These are phyloP conservation scores for Paramecium biaurelia DNA, from an alignment of 73 alveolate genomes.

Conservation along the genomic window DNA sequence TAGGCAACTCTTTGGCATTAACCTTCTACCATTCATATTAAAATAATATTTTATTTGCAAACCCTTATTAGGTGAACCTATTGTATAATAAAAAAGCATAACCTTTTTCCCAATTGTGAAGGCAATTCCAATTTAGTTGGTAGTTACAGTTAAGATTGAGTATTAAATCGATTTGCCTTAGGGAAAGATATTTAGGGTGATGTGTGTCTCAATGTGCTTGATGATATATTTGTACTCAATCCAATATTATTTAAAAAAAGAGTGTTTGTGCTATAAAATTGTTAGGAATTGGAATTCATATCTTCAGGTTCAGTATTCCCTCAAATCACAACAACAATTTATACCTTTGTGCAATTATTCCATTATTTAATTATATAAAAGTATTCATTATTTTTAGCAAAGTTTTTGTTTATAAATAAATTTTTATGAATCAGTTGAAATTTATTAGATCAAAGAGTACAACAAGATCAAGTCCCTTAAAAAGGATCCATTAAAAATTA, in stretches of 20 bases:
- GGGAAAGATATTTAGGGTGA: background rate
- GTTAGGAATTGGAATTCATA: background rate
- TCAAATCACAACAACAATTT: too few relatives aligned
- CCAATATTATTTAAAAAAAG: background rate
- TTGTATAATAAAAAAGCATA: too few relatives aligned
- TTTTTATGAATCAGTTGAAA: background rate
- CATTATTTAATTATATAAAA: background rate
- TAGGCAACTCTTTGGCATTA: background rate
- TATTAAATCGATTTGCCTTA: background rate
- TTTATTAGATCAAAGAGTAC: slow-evolving; percentile 1
- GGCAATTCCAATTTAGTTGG: background rate
- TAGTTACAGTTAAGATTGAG: background rate
- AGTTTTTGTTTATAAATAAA: background rate
- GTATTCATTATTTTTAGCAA: background rate
- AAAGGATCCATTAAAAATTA: background rate
- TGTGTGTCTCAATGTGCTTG: slow-evolving; percentile 2
- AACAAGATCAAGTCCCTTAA: background rate
- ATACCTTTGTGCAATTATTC: background rate
- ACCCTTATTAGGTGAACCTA: background rate
- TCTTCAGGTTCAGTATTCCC: background rate
- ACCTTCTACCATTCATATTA: background rate
- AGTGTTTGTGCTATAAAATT: background rate
- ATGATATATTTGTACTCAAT: background rate
- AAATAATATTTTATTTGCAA: background rate
- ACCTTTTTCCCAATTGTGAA: background rate